Evolutionary conservation across 306 rosid species (phyloP).

Genomic region (Sindora glabra): DNA sequence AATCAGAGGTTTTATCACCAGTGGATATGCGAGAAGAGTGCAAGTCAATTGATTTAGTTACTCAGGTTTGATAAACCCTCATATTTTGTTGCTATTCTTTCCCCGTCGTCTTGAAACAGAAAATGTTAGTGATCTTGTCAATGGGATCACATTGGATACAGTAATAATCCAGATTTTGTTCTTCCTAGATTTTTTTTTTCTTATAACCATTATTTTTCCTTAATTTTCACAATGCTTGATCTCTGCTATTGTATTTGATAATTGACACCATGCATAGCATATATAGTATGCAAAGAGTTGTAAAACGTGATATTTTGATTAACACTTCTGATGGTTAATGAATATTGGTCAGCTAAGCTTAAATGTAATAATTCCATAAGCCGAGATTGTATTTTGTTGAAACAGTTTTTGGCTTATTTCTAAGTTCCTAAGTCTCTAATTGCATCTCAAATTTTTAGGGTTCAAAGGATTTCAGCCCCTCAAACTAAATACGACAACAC

Average conservation of each 20-base stretch:
- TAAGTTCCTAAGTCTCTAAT: not conserved
- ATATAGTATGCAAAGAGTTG: not conserved
- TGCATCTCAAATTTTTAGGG: no score
- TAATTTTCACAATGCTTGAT: not conserved
- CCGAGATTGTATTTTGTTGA: not conserved
- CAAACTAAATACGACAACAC: no score
- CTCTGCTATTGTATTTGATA: not conserved
- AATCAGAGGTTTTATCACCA: constrained; percentile 25
- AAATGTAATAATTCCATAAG: not conserved
- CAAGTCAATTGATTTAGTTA: constrained; percentile 48
- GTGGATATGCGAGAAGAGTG: constrained; percentile 48
- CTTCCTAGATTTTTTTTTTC: not conserved
- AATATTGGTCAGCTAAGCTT: not conserved
- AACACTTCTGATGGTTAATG: not conserved
- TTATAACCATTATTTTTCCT: not conserved
- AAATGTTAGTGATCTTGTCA: not conserved
- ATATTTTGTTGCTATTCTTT: not conserved
- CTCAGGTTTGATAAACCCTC: constrained; percentile 43
- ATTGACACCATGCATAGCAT: not conserved
- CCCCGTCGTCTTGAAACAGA: not conserved
- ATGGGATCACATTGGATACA: not conserved
- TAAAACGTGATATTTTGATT: not conserved
- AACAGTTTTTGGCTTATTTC: not conserved
- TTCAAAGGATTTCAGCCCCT: constrained; percentile 34
- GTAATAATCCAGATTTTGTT: constrained; percentile 1